Conservation (phyloP, 73 alveolate genomes). For the Tetrahymena malaccensis region DNA sequence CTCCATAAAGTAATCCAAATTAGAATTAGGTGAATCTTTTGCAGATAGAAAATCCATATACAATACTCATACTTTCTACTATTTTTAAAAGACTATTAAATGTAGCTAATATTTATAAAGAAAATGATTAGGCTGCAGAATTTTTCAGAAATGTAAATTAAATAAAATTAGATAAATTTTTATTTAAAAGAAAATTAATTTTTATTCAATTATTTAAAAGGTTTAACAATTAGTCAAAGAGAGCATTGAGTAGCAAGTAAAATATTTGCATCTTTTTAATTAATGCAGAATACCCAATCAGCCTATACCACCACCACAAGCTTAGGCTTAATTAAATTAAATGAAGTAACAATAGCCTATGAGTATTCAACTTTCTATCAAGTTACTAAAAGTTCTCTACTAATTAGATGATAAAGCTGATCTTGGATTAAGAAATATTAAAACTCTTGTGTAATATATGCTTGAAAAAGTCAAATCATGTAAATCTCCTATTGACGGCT, state of each 20-base stretch:
- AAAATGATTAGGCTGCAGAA: background rate
- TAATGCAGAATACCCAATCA: background rate
- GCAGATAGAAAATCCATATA: background rate
- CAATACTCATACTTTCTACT: background rate
- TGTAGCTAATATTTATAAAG: background rate
- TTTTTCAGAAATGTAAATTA: background rate
- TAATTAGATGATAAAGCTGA: background rate
- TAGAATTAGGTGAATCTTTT: background rate
- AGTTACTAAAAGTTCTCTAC: background rate
- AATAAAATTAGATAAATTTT: background rate
- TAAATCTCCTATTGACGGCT: background rate
- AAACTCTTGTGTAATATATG: background rate
- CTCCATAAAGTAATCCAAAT: background rate
- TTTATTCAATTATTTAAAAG: background rate
- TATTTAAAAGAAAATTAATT: background rate
- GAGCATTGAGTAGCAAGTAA: background rate
- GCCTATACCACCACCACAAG: background rate
- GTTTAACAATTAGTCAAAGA: background rate
- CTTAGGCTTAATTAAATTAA: background rate
- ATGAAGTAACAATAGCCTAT: background rate
- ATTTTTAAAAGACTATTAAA: background rate
- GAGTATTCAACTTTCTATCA: background rate
- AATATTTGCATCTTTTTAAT: background rate
- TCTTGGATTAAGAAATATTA: background rate
- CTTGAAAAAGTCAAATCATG: background rate